A percentile compares a stretch with the other conserved stretches of the same genome.
phyloP scores from a whole-genome alignment of 2,329 filamentous ascomycete genomes.

The Aspergillus intermedius region DNA sequence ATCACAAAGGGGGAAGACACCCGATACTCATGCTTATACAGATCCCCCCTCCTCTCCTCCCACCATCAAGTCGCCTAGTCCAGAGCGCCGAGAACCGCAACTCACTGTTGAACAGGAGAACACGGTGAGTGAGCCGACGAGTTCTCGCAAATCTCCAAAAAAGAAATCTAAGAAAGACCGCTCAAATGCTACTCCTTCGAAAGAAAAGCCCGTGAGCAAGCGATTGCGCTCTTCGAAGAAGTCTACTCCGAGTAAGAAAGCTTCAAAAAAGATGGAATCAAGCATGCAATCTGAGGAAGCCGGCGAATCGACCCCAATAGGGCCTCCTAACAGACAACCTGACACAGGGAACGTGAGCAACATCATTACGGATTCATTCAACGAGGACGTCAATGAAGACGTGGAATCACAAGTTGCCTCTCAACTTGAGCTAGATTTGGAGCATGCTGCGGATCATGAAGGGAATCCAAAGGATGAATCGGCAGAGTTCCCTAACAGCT shows the following conservation, averaged over 20 bases:
- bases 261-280: background rate
- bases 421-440: slow-evolving; percentile 40
- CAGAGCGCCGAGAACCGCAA: slow-evolving; percentile 11
- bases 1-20: slow-evolving; percentile 25
- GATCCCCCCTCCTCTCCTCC: slow-evolving; percentile 35
- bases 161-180: slow-evolving; percentile 3
- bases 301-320: slow-evolving; percentile 8
- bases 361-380: background rate
- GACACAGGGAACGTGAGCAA: background rate
- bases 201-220: slow-evolving; percentile 12
- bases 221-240: slow-evolving; percentile 22
- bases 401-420: slow-evolving; percentile 40
- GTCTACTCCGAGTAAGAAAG: slow-evolving; percentile 4
- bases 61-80: slow-evolving; percentile 17
- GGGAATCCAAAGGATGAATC: slow-evolving; percentile 6
- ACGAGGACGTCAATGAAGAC: slow-evolving; percentile 35
- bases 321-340: background rate
- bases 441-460: slow-evolving; percentile 29
- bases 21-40: slow-evolving; percentile 11
- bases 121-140: slow-evolving; percentile 1
- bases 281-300: background rate
- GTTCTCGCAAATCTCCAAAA: slow-evolving; percentile 4
- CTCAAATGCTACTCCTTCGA: slow-evolving; percentile 1
- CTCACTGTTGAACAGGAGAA: background rate
- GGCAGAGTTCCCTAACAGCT: slow-evolving; percentile 4